Percentiles rank a stretch among this genome's conserved stretches.
These are phyloP conservation scores for Antonospora locustae DNA, from an alignment of 371 early-diverging fungal genomes.

Conservation along the genomic window DNA sequence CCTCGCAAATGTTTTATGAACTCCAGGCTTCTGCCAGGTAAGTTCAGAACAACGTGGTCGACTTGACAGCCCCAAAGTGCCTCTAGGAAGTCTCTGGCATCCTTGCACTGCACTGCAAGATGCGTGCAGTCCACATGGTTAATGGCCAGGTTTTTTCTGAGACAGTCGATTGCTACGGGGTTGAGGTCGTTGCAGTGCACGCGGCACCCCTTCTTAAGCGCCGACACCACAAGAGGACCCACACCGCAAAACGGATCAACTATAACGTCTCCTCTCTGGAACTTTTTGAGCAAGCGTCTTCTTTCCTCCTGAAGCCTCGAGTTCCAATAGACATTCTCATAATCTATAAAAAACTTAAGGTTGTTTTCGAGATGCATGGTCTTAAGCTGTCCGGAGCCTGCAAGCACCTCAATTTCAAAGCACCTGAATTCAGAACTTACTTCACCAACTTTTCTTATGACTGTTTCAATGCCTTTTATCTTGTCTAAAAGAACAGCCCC, in stretches of 20 bases:
- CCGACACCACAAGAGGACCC: slow-evolving; percentile 51
- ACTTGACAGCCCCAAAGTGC: slow-evolving; percentile 27
- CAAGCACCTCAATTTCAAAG: slow-evolving; percentile 50
- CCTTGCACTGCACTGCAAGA: slow-evolving; percentile 31
- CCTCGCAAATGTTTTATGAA: slow-evolving; percentile 34
- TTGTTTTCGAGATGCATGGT: slow-evolving; percentile 50
- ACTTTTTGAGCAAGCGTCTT: slow-evolving; percentile 13
- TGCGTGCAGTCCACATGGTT: slow-evolving; percentile 37
- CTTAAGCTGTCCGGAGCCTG: slow-evolving; percentile 32
- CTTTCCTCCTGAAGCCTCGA: slow-evolving; percentile 54
- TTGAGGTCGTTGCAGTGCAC: slow-evolving; percentile 54
- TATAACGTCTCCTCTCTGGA: slow-evolving; percentile 30
- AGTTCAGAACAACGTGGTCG: slow-evolving; percentile 52
- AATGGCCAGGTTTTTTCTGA: slow-evolving; percentile 37
- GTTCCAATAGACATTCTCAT: slow-evolving; percentile 54
- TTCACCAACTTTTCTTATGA: slow-evolving; percentile 48
- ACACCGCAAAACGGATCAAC: slow-evolving; percentile 56
- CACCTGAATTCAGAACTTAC: slow-evolving; percentile 45
- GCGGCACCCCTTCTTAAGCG: slow-evolving; percentile 35
- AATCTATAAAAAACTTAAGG: slow-evolving; percentile 44
- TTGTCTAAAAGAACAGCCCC: slow-evolving; percentile 47
- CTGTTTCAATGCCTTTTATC: slow-evolving; percentile 42
- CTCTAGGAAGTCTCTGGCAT: slow-evolving; percentile 46
- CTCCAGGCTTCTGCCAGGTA: slow-evolving; percentile 51
- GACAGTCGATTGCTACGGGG: slow-evolving; percentile 45